A percentile compares a stretch with the other conserved stretches of the same genome.
Conservation (phyloP, 108 stramenopile genomes). For the Nitzschia sp. region DNA sequence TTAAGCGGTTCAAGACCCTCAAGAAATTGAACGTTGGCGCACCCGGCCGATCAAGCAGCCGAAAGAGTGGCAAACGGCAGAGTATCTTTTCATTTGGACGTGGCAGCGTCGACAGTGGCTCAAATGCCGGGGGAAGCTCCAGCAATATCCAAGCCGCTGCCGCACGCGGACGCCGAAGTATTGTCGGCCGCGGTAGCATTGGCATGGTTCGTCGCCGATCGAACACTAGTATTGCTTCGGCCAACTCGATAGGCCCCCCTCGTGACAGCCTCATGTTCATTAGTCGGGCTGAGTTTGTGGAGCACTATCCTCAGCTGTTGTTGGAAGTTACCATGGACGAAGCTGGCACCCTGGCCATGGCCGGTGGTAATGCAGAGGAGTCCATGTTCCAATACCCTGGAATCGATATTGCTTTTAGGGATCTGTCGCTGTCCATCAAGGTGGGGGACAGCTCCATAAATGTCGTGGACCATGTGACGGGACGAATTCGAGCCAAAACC, state of each 20-base stretch:
- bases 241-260: not conserved
- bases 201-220: not conserved
- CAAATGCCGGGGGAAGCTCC: not conserved
- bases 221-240: not conserved
- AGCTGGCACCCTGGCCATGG: not conserved
- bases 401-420: conserved; percentile 46
- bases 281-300: conserved; percentile 36
- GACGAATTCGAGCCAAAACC: conserved; percentile 47
- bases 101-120: not conserved
- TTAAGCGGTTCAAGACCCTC: not conserved
- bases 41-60: not conserved
- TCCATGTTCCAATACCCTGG: conserved; percentile 20
- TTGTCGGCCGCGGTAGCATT: not conserved
- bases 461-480: conserved; percentile 49
- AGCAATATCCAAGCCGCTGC: not conserved
- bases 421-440: conserved; percentile 41
- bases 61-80: not conserved
- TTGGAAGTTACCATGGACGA: conserved; percentile 23
- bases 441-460: conserved; percentile 33
- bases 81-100: conserved; percentile 8
- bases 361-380: not conserved
- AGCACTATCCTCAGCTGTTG: conserved; percentile 41
- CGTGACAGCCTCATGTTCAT: conserved; percentile 1
- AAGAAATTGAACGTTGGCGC: not conserved
- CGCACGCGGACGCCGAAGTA: not conserved